Base-by-base conservation (phyloP, 192 early-diverging fungal species). In the Backusella liffmaniae region DNA sequence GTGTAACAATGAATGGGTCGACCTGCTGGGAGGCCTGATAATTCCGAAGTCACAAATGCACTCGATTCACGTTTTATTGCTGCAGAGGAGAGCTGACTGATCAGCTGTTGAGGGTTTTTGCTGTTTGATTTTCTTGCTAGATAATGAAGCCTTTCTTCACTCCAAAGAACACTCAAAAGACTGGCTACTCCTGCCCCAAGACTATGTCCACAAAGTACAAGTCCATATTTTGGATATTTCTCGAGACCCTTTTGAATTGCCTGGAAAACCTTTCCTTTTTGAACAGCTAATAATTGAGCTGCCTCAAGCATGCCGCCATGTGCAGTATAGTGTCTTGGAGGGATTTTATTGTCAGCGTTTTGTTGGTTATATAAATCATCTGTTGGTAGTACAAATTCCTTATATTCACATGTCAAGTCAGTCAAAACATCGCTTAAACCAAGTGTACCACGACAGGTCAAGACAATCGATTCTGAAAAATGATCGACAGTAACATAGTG, bases 401-500 rank as follows among this genome's bases (percentile, higher is more conserved):
- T 77, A 80, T 95, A 95, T 44, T 91, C 90, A 62, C 92, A 93
- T 46, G 91, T 91, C 72, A 98, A 87, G 81, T 98, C 96, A 16
- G 95, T 92, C 35, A 98, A 82, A n/a, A 96, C 79, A 74, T 98
- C 96, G 0, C 91, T 92, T 42, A 96, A 85, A 0, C 94, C 94
- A 15, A 96, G 84, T 0, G 96, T 98, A 16, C 96, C 96, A 2
- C 96, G 91, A 76, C 95, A 92, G 4, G 94, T 92, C 21, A 98
- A 75, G 0, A 98, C 91, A 2, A 98, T 84, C 12, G 92, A 80
- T 66, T 90, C 80, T 1, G 92, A 86, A 2, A 86, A 82, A 72
- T 97, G 96, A 77, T 98, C 96, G 12, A 94, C 89, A 34, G 92
- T 90, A 46, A 98, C 88, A 79, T 93, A 96, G 76, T 93, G 92